Conservation (phyloP, 768 basidiomycete species). For the Favolaschia claudopus region DNA sequence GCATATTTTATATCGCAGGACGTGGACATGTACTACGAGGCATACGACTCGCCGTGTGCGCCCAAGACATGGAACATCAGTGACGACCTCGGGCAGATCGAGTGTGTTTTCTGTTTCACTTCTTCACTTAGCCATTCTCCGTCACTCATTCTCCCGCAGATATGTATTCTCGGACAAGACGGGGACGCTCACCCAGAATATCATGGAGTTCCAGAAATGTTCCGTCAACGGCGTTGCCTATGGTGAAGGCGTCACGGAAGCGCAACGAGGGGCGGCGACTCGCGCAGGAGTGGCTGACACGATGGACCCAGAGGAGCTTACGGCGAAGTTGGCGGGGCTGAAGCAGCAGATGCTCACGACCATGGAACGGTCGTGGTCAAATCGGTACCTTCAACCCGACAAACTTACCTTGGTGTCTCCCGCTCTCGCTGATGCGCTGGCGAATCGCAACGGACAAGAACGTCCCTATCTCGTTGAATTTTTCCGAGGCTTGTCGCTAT, state of each 20-base stretch:
- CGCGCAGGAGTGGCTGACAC: conserved; percentile 76
- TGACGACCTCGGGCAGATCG: conserved; percentile 98
- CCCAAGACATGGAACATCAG: conserved; percentile 99
- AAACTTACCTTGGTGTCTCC: conserved; percentile 90
- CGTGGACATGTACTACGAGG: conserved; percentile 93
- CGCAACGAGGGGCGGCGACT: conserved; percentile 90
- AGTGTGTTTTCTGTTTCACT: conserved; percentile 61
- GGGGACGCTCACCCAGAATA: conserved; percentile 94
- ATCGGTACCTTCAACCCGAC: conserved; percentile 82
- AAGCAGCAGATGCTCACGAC: conserved; percentile 80
- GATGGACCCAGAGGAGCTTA: conserved; percentile 75
- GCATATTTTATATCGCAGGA: conserved; percentile 97
- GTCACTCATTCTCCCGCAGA: background rate
- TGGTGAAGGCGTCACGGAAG: conserved; percentile 95
- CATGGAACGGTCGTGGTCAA: conserved; percentile 86
- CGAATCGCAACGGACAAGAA: conserved; percentile 66
- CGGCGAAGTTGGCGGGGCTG: conserved; percentile 64
- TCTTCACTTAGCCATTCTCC: conserved; percentile 89
- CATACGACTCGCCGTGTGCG: conserved; percentile 86
- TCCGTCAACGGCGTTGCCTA: conserved; percentile 85
- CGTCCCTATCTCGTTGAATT: conserved; percentile 77
- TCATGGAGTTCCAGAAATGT: conserved; percentile 99
- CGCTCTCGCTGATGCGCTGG: conserved; percentile 80
- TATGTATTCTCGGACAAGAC: conserved; percentile 73
- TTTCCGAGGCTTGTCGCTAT: conserved; percentile 94